Percentiles rank a stretch among this genome's conserved stretches.
Conservation (phyloP, 2,329 filamentous ascomycete species). For the Pestalotiopsis sp. region DNA sequence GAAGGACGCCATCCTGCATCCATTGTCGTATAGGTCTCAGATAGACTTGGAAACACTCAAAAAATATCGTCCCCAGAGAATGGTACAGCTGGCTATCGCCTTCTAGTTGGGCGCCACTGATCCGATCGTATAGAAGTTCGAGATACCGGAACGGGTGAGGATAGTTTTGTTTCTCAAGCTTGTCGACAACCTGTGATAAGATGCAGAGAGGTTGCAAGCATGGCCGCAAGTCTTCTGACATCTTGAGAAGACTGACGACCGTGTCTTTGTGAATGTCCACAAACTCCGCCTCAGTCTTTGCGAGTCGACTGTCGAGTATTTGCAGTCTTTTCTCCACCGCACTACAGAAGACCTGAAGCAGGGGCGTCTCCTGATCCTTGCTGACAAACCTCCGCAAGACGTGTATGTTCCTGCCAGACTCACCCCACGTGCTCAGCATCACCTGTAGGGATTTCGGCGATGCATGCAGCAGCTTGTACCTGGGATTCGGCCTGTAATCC, state of each 20-base stretch:
- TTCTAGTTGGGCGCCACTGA: constrained; percentile 68
- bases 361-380: constrained; percentile 49
- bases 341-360: constrained; percentile 71
- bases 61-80: constrained; percentile 69
- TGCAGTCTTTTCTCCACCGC: constrained; percentile 57
- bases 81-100: constrained; percentile 63
- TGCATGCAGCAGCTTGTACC: constrained; percentile 48
- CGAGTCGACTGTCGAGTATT: constrained; percentile 59
- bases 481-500: constrained; percentile 37
- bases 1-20: constrained; percentile 79
- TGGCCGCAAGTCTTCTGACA: constrained; percentile 58
- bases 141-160: constrained; percentile 69
- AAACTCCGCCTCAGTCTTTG: constrained; percentile 59
- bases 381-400: constrained; percentile 46
- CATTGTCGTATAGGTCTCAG: constrained; percentile 76
- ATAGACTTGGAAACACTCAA: constrained; percentile 81
- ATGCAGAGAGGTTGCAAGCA: constrained; percentile 56
- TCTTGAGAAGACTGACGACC: constrained; percentile 65
- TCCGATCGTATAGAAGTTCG: constrained; percentile 73
- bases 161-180: constrained; percentile 49
- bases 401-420: constrained; percentile 45
- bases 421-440: constrained; percentile 46
- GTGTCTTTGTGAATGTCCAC: constrained; percentile 52
- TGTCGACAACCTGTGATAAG: constrained; percentile 62
- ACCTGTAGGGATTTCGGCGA: constrained; percentile 51